Evolutionary conservation across 2,329 filamentous ascomycete genomes (phyloP).

Genomic region (Rhinocladiella similis): DNA sequence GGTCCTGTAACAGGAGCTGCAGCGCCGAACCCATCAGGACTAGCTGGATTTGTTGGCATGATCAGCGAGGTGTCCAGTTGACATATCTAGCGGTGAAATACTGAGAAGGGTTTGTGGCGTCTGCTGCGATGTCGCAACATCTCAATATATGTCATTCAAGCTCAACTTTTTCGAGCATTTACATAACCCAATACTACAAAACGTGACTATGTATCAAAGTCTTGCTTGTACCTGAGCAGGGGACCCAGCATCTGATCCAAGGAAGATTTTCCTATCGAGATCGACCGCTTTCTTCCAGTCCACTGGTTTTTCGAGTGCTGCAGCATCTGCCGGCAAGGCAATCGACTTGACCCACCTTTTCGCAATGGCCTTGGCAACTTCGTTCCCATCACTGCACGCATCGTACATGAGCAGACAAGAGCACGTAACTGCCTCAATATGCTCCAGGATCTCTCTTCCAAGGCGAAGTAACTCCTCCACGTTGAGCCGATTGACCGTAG

Average conservation of each 20-base stretch:
- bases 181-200: neutral
- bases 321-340: constrained; percentile 13
- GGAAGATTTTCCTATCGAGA: constrained; percentile 23
- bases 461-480: constrained; percentile 11
- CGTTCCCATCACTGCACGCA: constrained; percentile 37
- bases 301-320: neutral
- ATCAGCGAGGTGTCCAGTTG: constrained; percentile 33
- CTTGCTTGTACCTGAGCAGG: constrained; percentile 7
- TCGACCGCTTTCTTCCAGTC: constrained; percentile 11
- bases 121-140: neutral
- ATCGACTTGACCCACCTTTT: constrained; percentile 36
- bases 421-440: constrained; percentile 33
- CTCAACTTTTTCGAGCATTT: no score
- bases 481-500: constrained; percentile 4
- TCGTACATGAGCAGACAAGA: constrained; percentile 41
- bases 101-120: neutral
- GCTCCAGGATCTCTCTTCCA: constrained; percentile 17
- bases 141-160: no score
- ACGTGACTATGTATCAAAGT: constrained; percentile 7
- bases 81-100: neutral
- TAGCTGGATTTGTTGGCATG: constrained; percentile 62
- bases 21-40: constrained; percentile 50
- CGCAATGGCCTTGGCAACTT: constrained; percentile 37
- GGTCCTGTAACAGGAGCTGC: constrained; percentile 49
- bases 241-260: constrained; percentile 8